Conservation (phyloP, 2,329 filamentous ascomycete species). For the Aciculosporium take region DNA sequence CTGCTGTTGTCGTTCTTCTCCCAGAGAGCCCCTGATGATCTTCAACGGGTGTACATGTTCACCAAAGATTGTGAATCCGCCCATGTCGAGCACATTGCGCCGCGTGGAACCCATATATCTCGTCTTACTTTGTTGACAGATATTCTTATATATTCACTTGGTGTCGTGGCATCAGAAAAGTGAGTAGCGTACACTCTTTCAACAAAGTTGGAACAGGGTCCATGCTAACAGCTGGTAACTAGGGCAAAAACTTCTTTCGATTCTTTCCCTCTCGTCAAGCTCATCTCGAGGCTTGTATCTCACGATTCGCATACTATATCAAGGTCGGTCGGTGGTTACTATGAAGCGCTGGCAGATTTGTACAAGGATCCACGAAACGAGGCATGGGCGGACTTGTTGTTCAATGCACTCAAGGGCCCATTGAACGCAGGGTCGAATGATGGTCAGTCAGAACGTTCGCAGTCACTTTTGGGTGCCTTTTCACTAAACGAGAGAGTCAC, state of each 20-base stretch:
- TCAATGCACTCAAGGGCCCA: slow-evolving; percentile 17
- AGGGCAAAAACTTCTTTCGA: slow-evolving; percentile 2
- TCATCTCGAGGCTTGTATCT: slow-evolving; percentile 18
- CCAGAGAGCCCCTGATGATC: slow-evolving; percentile 28
- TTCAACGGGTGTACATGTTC: slow-evolving; percentile 31
- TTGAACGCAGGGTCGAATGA: slow-evolving; percentile 10
- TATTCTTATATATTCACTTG: slow-evolving; percentile 23
- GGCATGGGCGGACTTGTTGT: slow-evolving; percentile 12
- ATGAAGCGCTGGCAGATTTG: slow-evolving; percentile 23
- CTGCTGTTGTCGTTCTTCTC: slow-evolving; percentile 38
- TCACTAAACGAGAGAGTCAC: neutral
- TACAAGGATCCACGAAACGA: slow-evolving; percentile 15
- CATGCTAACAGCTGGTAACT: neutral
- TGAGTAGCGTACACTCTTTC: slow-evolving; percentile 8
- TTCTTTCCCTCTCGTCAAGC: slow-evolving; percentile 19
- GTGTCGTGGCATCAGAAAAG: slow-evolving; percentile 11
- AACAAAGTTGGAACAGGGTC: neutral
- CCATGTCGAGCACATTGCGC: slow-evolving; percentile 22
- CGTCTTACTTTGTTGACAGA: slow-evolving; percentile 22
- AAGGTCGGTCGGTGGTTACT: slow-evolving; percentile 22
- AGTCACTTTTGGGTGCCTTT: neutral
- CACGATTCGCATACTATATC: slow-evolving; percentile 11
- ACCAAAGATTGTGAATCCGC: slow-evolving; percentile 26
- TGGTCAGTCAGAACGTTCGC: slow-evolving; percentile 9
- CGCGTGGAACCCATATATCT: slow-evolving; percentile 14